Percentiles rank a stretch among this genome's conserved stretches.
phyloP scores from a whole-genome alignment of 352 stramenopile species.

The Phytopythium oedochilum region DNA sequence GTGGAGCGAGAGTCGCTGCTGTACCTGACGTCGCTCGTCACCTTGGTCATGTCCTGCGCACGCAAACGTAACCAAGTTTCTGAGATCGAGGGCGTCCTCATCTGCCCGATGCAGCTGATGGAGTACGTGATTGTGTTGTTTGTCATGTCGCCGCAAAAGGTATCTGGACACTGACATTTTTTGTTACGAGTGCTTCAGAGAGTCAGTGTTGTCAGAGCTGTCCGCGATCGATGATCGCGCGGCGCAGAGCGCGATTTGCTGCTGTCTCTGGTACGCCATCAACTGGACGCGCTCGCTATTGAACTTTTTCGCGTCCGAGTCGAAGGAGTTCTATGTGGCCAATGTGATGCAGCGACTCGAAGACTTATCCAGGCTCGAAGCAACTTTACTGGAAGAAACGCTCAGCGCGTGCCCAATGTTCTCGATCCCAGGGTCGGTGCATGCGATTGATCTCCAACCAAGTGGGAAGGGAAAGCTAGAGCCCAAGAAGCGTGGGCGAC shows the following conservation, averaged over 20 bases:
- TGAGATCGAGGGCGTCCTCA: constrained; percentile 41
- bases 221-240: constrained; percentile 25
- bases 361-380: constrained; percentile 37
- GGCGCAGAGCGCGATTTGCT: constrained; percentile 38
- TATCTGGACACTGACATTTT: not conserved
- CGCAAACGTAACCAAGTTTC: constrained; percentile 18
- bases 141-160: not conserved
- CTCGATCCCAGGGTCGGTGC: constrained; percentile 14
- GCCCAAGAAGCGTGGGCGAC: constrained; percentile 24
- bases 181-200: constrained; percentile 10
- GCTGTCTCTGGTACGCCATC: constrained; percentile 44
- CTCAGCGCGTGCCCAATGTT: constrained; percentile 23
- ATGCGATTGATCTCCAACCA: not conserved
- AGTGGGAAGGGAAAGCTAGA: constrained; percentile 2
- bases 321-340: constrained; percentile 17
- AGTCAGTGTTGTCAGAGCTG: constrained; percentile 38
- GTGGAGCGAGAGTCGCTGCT: constrained; percentile 38
- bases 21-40: constrained; percentile 33
- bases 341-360: constrained; percentile 41
- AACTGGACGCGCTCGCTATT: constrained; percentile 64
- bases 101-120: constrained; percentile 55
- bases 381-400: constrained; percentile 30
- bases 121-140: constrained; percentile 29
- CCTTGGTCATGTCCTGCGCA: constrained; percentile 36
- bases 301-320: constrained; percentile 44